A percentile compares a stretch with the other conserved stretches of the same genome.
Evolutionary conservation across 2,329 filamentous ascomycete species (phyloP).

Genomic region (Emmonsia crescens): DNA sequence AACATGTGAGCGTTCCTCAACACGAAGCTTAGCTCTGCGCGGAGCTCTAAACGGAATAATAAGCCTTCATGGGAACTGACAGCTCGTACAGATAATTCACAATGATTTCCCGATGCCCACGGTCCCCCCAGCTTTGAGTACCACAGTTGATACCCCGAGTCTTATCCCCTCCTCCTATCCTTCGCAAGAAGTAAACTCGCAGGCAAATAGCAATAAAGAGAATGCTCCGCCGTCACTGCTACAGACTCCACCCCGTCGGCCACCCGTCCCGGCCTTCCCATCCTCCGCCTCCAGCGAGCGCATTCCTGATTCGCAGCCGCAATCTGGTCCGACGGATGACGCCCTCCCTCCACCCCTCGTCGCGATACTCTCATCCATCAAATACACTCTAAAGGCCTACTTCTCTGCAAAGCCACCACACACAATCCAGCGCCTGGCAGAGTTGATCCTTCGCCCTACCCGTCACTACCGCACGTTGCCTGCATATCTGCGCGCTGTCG

Average conservation of each 20-base stretch:
- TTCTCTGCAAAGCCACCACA: constrained; percentile 75
- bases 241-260: constrained; percentile 23
- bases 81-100: constrained; percentile 52
- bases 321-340: constrained; percentile 36
- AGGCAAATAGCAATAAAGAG: constrained; percentile 29
- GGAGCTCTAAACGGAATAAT: neutral
- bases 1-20: constrained; percentile 41
- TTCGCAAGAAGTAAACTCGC: constrained; percentile 19
- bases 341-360: constrained; percentile 53
- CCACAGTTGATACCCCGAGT: constrained; percentile 22
- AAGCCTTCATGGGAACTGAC: constrained; percentile 4
- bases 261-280: constrained; percentile 30
- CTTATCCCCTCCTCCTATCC: constrained; percentile 17
- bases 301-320: constrained; percentile 33
- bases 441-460: constrained; percentile 67
- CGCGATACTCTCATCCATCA: constrained; percentile 51
- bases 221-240: constrained; percentile 22
- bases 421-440: constrained; percentile 82
- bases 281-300: constrained; percentile 30
- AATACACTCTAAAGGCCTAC: constrained; percentile 47
- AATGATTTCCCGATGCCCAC: constrained; percentile 64
- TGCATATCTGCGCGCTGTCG: constrained; percentile 79
- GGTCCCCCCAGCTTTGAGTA: constrained; percentile 36
- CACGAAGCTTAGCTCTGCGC: neutral
- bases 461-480: constrained; percentile 72